Base-by-base conservation (phyloP, 2,329 filamentous ascomycete species). In the Zymoseptoria tritici region DNA sequence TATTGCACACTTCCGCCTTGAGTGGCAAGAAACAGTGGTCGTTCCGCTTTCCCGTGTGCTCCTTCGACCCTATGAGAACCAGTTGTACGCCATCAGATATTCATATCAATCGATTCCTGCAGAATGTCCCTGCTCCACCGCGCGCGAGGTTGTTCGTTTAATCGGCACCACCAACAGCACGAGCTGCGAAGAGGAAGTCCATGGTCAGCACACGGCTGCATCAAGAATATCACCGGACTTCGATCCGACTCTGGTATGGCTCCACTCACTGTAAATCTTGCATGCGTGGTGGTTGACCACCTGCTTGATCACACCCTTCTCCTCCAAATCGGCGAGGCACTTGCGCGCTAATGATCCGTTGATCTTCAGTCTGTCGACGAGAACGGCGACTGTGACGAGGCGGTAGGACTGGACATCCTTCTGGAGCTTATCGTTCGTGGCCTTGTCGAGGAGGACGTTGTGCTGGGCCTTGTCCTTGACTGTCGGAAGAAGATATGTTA, bases 381-480 rank as follows among this genome's bases (percentile, higher is more conserved):
- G 91, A 74, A 91, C 93, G 75, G 94, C 92, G 75, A 97, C 89
- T 77, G 94, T 97, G 83, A 99, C 91, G 80, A 99, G 91, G 77
- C 94, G 91, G 89, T 97, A 99, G 68, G 94, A 97, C 82, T 97
- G 94, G 75, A 99, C 95, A 86, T 99, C 94, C 86, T 99, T 99
- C 86, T 96, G 89, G 80, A 99, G 91, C 85, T 95, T 96, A 83
- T 99, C 94, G 72, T 89, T 89, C 77, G 89, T 96, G 81, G 84
- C 78, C 88, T 99, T 99, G 85, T 99, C 94, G 82, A 99, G 91
- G 77, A 97, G 85, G 81, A 99, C 94, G 80, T 90, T 90, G 87
- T 99, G 94, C 81, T 97, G 89, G 82, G 94, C 93, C 92, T 99
- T 99, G 87, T 99, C 94, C 94, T 99, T 99, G 85, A 99, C 94